A percentile compares a stretch with the other conserved stretches of the same genome.
phyloP scores from a whole-genome alignment of 2,329 filamentous ascomycete species.

The Nemania sp. region DNA sequence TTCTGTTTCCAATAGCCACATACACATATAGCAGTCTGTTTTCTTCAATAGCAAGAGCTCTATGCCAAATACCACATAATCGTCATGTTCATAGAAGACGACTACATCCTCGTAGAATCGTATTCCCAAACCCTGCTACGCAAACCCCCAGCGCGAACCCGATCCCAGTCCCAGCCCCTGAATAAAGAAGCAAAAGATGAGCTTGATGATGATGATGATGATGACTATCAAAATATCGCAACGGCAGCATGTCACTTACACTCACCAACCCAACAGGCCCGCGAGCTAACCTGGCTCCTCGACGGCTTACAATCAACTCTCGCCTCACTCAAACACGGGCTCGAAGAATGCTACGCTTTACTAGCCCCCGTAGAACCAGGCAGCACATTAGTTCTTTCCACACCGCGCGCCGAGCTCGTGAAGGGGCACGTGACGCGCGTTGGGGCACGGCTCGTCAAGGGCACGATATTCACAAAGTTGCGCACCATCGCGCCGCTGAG shows the following conservation, averaged over 20 bases:
- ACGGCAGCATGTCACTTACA: slow-evolving; percentile 18
- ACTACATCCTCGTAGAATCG: slow-evolving; percentile 32
- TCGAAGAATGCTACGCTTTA: slow-evolving; percentile 86
- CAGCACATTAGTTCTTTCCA: slow-evolving; percentile 87
- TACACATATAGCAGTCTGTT: neutral
- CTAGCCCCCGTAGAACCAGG: slow-evolving; percentile 83
- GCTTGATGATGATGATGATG: slow-evolving; percentile 1
- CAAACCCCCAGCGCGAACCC: too few relatives aligned
- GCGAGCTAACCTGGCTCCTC: slow-evolving; percentile 60
- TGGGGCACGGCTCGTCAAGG: slow-evolving; percentile 89
- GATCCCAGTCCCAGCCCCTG: too few relatives aligned
- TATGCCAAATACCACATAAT: neutral
- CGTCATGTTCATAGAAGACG: slow-evolving; percentile 38
- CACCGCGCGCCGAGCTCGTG: slow-evolving; percentile 81
- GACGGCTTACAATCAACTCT: slow-evolving; percentile 53
- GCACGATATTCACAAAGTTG: slow-evolving; percentile 77
- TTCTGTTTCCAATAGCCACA: too few relatives aligned
- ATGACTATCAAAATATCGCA: slow-evolving; percentile 6
- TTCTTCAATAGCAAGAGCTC: neutral
- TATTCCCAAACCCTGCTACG: neutral
- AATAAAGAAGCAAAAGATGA: too few relatives aligned
- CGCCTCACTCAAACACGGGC: slow-evolving; percentile 60
- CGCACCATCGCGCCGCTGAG: slow-evolving; percentile 63
- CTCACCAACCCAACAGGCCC: slow-evolving; percentile 35
- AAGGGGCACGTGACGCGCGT: slow-evolving; percentile 92